These are phyloP conservation scores for Didymellaceae sp. DNA, from an alignment of 2,329 filamentous ascomycete species.

Conservation along the genomic window DNA sequence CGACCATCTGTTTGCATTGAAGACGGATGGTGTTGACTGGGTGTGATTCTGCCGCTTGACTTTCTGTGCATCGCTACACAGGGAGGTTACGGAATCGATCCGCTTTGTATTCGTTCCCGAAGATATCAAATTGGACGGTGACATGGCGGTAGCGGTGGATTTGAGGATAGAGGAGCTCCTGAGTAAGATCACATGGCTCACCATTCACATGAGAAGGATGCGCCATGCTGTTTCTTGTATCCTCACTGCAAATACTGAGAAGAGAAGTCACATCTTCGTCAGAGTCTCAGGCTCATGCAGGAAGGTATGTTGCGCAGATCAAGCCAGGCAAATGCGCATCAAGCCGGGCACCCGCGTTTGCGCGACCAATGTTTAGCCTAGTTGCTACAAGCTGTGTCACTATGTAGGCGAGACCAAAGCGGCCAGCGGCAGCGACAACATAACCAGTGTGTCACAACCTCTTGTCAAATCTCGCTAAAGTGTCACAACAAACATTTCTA, in stretches of 20 bases:
- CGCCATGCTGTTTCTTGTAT: background rate
- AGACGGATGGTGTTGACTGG: background rate
- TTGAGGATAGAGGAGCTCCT: background rate
- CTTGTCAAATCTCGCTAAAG: background rate
- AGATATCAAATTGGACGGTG: background rate
- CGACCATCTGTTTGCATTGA: conserved; percentile 1
- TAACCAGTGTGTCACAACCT: background rate
- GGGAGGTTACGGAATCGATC: background rate
- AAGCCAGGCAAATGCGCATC: background rate
- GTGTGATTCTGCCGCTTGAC: background rate
- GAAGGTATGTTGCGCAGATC: background rate
- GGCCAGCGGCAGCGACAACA: background rate
- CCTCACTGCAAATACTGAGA: conserved; percentile 1
- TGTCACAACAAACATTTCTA: background rate
- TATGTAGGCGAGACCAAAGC: background rate
- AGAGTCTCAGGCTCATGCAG: background rate
- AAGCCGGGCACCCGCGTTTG: too few species aligned
- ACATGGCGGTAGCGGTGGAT: background rate
- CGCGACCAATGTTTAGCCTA: background rate
- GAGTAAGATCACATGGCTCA: background rate
- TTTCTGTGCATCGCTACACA: background rate
- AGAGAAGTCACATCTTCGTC: background rate
- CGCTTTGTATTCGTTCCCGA: background rate
- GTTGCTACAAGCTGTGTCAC: background rate
- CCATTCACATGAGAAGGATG: background rate